Evolutionary conservation across 192 early-diverging fungal species (phyloP).

Genomic region (Rhizophagus clarus): DNA sequence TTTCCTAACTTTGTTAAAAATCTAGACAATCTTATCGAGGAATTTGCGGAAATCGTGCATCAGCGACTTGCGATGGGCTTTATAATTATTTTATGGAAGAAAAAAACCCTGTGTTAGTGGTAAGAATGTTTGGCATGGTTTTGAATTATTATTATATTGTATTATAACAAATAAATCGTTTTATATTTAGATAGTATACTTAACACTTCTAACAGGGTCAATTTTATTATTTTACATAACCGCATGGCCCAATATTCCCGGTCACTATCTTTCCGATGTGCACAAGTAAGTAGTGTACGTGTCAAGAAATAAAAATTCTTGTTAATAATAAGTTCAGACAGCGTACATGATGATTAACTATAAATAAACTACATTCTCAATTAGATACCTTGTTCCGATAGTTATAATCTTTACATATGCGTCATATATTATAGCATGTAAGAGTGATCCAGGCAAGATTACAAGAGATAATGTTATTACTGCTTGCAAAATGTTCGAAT

Average conservation of each 20-base stretch:
- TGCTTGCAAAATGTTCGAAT: conserved; percentile 44
- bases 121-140: not conserved
- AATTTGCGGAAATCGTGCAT: not conserved
- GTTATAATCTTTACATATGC: conserved; percentile 49
- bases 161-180: not conserved
- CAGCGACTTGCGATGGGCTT: not conserved
- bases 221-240: conserved; percentile 31
- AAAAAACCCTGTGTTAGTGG: conserved; percentile 21
- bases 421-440: conserved; percentile 48
- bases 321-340: not conserved
- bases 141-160: not conserved
- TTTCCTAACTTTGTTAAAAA: not conserved
- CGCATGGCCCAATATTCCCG: conserved; percentile 40
- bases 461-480: conserved; percentile 44
- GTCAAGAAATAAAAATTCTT: not conserved
- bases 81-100: conserved; percentile 9
- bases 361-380: not conserved
- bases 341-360: not conserved
- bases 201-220: conserved; percentile 31
- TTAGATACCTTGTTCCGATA: conserved; percentile 44
- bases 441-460: conserved; percentile 49
- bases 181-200: conserved; percentile 38
- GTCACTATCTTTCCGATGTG: conserved; percentile 35
- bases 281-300: conserved; percentile 39
- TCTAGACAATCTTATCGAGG: not conserved